These are phyloP conservation scores for Solanum sparsipilum DNA, from an alignment of 257 asterid species.

Conservation along the genomic window DNA sequence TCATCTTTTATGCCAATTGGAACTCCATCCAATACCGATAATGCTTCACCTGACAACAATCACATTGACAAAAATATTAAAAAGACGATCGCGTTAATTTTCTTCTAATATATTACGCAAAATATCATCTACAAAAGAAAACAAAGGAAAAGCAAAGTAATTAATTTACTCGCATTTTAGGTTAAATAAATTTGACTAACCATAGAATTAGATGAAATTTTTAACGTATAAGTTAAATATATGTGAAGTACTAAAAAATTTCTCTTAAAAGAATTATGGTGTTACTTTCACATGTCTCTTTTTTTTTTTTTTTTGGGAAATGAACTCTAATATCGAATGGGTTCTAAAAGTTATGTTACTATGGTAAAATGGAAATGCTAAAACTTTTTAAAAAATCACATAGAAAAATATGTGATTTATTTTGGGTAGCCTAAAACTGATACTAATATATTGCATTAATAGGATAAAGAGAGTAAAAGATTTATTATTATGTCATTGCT, in stretches of 20 bases:
- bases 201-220: background rate
- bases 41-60: constrained; percentile 39
- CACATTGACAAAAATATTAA: background rate
- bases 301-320: background rate
- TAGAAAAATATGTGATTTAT: background rate
- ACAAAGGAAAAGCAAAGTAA: background rate
- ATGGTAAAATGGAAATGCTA: background rate
- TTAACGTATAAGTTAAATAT: too few relatives aligned
- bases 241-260: too few relatives aligned
- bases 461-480: background rate
- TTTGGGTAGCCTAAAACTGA: background rate
- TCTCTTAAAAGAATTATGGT: too few relatives aligned
- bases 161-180: background rate
- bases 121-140: too few relatives aligned
- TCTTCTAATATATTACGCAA: too few relatives aligned
- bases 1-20: constrained; percentile 81
- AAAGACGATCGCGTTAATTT: background rate
- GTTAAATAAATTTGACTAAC: background rate
- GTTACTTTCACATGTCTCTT: too few relatives aligned
- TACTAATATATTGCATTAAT: background rate
- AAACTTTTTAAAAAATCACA: background rate
- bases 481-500: background rate
- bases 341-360: background rate
- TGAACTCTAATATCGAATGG: background rate
- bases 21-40: constrained; percentile 81